phyloP scores from a whole-genome alignment of 2,329 filamentous ascomycete genomes.

The Beauveria rudraprayagi region DNA sequence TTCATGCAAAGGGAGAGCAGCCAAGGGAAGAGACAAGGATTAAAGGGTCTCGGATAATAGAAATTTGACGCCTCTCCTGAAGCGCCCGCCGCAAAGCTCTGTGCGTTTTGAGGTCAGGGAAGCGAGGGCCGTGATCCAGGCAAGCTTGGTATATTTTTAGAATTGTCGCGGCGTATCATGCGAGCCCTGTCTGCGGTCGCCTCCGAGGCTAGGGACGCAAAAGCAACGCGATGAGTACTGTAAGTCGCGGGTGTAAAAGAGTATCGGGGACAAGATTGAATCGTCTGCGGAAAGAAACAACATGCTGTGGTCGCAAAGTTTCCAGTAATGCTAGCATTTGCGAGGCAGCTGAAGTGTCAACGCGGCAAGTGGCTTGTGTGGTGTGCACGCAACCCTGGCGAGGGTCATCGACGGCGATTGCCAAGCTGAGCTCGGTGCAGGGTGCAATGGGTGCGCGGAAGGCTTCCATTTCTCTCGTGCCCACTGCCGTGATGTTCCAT shows the following conservation, averaged over 20 bases:
- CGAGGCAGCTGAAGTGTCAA: not conserved
- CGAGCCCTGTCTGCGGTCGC: not conserved
- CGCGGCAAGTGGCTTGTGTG: constrained; percentile 1
- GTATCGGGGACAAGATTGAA: not conserved
- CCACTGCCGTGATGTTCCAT: not conserved
- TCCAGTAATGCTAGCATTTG: not conserved
- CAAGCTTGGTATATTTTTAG: not conserved
- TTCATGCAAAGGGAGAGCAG: not conserved
- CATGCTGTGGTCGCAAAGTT: not conserved
- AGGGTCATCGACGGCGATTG: not conserved
- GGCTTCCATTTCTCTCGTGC: not conserved
- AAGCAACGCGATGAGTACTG: not conserved
- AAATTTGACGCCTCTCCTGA: not conserved
- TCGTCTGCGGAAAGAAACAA: not conserved
- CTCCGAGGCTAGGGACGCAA: not conserved
- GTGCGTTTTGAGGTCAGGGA: not conserved
- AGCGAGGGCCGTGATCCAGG: not conserved
- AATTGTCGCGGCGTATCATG: constrained; percentile 1
- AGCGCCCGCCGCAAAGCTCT: not conserved
- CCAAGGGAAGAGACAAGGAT: not conserved
- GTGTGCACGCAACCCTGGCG: not conserved
- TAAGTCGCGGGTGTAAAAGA: not conserved
- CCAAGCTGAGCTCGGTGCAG: not conserved
- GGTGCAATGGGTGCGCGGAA: not conserved
- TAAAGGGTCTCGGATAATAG: not conserved